Conservation (phyloP, 768 basidiomycete genomes). For the Termitomyces sp. region DNA sequence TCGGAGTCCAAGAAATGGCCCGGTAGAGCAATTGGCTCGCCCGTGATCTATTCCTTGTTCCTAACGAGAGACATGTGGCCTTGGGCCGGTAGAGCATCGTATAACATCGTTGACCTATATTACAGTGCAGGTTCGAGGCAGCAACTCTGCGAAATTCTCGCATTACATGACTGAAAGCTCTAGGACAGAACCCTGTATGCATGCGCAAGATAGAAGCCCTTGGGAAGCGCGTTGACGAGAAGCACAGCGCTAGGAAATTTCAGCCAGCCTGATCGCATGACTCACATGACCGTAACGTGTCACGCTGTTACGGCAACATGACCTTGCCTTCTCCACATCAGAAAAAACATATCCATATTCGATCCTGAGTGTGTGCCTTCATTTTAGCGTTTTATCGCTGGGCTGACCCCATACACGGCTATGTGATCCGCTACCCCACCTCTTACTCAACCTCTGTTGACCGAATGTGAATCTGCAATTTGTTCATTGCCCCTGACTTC, state of each 20-base stretch:
- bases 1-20: constrained; percentile 30
- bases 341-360: constrained; percentile 15
- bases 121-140: neutral
- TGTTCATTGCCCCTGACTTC: neutral
- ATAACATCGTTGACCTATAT: neutral
- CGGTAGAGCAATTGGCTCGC: constrained; percentile 3
- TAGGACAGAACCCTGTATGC: constrained; percentile 31
- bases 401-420: constrained; percentile 2
- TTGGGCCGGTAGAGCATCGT: neutral
- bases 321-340: constrained; percentile 9
- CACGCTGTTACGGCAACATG: constrained; percentile 13
- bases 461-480: constrained; percentile 3
- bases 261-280: constrained; percentile 9
- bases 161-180: constrained; percentile 34
- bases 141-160: constrained; percentile 16
- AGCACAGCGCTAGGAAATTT: constrained; percentile 8
- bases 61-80: constrained; percentile 2
- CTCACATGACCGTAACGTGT: constrained; percentile 12
- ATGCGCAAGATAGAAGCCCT: constrained; percentile 29
- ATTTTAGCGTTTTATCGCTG: constrained; percentile 1
- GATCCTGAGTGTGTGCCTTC: constrained; percentile 10
- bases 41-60: constrained; percentile 1
- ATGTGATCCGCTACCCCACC: constrained; percentile 10
- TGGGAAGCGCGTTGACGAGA: constrained; percentile 12
- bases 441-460: neutral